Percentiles rank a stretch among this genome's conserved stretches.
phyloP scores from a whole-genome alignment of 148 eudicot species.

The Chenopodium album region DNA sequence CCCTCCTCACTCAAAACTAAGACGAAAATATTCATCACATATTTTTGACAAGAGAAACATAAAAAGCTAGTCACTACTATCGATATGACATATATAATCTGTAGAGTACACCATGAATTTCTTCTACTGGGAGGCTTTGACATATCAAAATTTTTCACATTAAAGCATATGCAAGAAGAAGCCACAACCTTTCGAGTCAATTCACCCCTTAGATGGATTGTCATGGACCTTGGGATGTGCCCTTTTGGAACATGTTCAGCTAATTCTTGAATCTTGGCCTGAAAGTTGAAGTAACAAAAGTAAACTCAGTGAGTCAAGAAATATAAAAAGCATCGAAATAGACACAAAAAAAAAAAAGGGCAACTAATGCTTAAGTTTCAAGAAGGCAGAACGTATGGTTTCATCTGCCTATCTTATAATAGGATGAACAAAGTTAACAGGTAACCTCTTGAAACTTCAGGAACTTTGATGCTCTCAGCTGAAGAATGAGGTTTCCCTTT shows the following conservation, averaged over 20 bases:
- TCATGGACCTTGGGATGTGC: conserved; percentile 97
- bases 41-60: not conserved
- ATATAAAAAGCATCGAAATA: not conserved
- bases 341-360: not conserved
- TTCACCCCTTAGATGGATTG: conserved; percentile 92
- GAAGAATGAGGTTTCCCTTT: conserved; percentile 92
- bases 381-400: not conserved
- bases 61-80: not conserved
- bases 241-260: conserved; percentile 99
- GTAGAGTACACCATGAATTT: not conserved
- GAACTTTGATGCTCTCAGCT: conserved; percentile 95
- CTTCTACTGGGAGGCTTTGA: not conserved
- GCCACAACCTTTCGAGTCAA: conserved; percentile 88
- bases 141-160: too few species aligned
- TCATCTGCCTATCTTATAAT: not conserved
- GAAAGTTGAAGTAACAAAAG: conserved; percentile 20
- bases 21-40: not conserved
- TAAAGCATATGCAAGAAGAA: not conserved
- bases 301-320: not conserved
- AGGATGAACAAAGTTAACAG: not conserved
- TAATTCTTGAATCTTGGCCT: conserved; percentile 97
- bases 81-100: not conserved
- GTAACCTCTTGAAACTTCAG: conserved; percentile 93
- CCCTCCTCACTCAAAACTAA: not conserved
- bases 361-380: not conserved